Percentiles rank a stretch among this genome's conserved stretches.
Evolutionary conservation across 306 rosid genomes (phyloP).

Genomic region (Abrus precatorius): DNA sequence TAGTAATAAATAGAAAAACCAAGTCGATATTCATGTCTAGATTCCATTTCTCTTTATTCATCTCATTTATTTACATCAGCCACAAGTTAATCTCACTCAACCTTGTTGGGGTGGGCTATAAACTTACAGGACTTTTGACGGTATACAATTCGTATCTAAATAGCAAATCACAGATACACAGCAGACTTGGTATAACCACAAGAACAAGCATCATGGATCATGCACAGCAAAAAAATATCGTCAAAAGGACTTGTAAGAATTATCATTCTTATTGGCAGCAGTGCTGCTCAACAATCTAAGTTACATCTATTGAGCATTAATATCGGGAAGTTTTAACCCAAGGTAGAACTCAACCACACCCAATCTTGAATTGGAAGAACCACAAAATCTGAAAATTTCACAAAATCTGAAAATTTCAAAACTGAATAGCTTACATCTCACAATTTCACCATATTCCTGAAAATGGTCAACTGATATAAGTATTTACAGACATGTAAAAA

Average conservation of each 20-base stretch:
- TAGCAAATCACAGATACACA: conserved; percentile 20
- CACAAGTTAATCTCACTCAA: background rate
- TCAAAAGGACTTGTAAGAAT: conserved; percentile 1
- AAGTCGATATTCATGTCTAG: background rate
- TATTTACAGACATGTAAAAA: conserved; percentile 43
- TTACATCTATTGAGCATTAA: conserved; percentile 13
- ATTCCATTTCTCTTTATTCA: conserved; percentile 6
- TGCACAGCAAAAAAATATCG: background rate
- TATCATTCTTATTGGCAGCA: conserved; percentile 11
- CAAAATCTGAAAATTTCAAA: background rate
- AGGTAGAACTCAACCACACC: conserved; percentile 7
- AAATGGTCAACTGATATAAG: conserved; percentile 33
- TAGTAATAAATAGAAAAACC: background rate
- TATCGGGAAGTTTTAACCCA: background rate
- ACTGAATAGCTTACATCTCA: conserved; percentile 29
- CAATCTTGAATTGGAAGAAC: conserved; percentile 15
- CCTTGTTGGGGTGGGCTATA: conserved; percentile 15
- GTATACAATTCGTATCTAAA: conserved; percentile 4
- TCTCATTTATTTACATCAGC: conserved; percentile 4
- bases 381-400: conserved; percentile 4
- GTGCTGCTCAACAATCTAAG: background rate
- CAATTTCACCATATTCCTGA: conserved; percentile 14
- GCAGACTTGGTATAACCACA: background rate
- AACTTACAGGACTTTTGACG: background rate
- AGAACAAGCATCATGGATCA: background rate